Evolutionary conservation across 768 basidiomycete species (phyloP), one percentile per base, ranked within the genome.

Genomic region (Suillus placidus): DNA sequence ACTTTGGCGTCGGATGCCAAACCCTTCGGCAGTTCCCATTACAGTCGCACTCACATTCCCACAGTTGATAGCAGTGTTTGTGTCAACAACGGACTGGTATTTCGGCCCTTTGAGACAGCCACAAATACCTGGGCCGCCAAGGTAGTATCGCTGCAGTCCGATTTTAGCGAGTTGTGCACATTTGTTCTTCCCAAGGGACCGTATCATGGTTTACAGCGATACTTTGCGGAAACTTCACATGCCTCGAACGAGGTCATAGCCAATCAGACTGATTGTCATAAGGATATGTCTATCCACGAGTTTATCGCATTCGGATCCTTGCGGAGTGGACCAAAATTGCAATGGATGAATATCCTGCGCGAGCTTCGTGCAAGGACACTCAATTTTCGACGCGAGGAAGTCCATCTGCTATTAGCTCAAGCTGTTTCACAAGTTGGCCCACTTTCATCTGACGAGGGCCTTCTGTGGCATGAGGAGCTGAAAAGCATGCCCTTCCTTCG

Each of bases 341-440:
- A 87, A 58, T 86, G 84, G 85, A 71, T 80, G 45, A 87, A 87
- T 66, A 80, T 87, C 47, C 65, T 78, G 13, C 78, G 81, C 26
- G 83, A 83, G 66, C 67, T 87, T 23, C 75, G 76, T 9, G 75
- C 76, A 10, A 73, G 77, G 26, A 68, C 70, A 1, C 67, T 87
- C 63, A 78, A 75, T 13, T 82, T 87, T 64, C 72, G 75, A 30
- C 64, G 69, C 13, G 73, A 75, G 1, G 81, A 80, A 26, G 80
- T 87, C 1, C 77, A 84, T 65, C 60, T 76, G 0, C 73, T 87
- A 0, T 35, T 87, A 2, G 74, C 70, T 13, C 86, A 86, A 62
- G 76, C 84, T 30, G 76, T 74, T 2, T 80, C 77, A 65, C 83
- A 87, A 66, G 72, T 81, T 4, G 84, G 84, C 35, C 74, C 71